Percentiles rank a stretch among this genome's conserved stretches.
These are phyloP conservation scores for Blastomyces emzantsi DNA, from an alignment of 2,329 filamentous ascomycete genomes.

Conservation along the genomic window DNA sequence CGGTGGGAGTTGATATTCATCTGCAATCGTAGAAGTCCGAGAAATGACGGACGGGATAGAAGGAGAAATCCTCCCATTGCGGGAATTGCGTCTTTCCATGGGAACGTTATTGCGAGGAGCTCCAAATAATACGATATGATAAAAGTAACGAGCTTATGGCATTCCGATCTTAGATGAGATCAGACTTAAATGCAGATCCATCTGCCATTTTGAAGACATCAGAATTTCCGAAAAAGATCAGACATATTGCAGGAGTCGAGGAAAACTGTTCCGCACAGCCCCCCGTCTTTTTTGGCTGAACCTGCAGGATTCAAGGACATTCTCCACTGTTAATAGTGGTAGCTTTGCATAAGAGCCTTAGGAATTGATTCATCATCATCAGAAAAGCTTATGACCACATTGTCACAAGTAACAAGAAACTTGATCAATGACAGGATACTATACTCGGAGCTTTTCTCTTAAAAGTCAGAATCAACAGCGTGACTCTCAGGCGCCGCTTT, in stretches of 20 bases:
- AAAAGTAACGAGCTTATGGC: neutral
- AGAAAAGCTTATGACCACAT: neutral
- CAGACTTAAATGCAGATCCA: neutral
- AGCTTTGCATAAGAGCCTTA: neutral
- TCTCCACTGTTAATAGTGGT: neutral
- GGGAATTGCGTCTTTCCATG: neutral
- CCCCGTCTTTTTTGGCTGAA: neutral
- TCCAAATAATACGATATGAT: neutral
- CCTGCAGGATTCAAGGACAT: neutral
- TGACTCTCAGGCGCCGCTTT: neutral
- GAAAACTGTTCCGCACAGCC: neutral
- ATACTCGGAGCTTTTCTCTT: neutral
- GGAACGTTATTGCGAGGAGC: neutral
- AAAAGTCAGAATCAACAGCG: neutral
- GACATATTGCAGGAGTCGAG: neutral
- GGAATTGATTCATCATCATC: neutral
- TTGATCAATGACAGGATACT: neutral
- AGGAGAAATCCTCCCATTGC: neutral
- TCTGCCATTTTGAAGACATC: neutral
- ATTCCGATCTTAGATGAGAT: neutral
- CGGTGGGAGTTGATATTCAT: slow-evolving; percentile 2
- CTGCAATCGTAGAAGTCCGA: neutral
- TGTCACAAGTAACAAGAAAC: neutral
- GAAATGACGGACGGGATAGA: neutral
- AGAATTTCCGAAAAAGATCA: neutral